Base-by-base conservation (phyloP, 139 green algal species). In the Chlamydomonas applanata region DNA sequence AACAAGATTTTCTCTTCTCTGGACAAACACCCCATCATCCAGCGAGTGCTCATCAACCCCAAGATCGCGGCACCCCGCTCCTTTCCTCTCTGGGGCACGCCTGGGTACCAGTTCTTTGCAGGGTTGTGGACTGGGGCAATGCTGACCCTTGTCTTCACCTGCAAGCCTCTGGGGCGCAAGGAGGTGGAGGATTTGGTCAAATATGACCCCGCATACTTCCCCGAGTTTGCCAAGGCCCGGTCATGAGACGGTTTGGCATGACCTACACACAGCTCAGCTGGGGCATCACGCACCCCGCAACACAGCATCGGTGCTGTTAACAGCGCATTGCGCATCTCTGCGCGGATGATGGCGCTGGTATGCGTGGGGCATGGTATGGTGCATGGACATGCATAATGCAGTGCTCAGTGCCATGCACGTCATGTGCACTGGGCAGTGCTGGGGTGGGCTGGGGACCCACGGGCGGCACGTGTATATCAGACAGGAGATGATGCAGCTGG, bases 141-240 rank as follows among this genome's bases (percentile, higher is more conserved):
- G 74, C 22, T 85, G 32, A 81, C 75, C 30, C 76, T 85, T 49
- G 56, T 85, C 17, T 80, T 85, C 66, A 85, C 80, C 36, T 79
- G 71, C 75, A 85, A 85, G 75, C 52, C 75, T 4, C 64, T 85
- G 22, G 79, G 79, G 19, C 71, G 79, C 35, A 79, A 82, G 71
- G 79, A 85, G 57, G 79, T 85, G 65, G 75, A 85, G 71, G 65
- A 82, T 46, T 71, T 85, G 0, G 75, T 85, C 57, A 79, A 77
- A 65, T 79, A 81, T 76, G 79, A 85, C 65, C 79, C 79, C 11
- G 74, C 71, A 0, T 83, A 83, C 53, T 82, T 82, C 63, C 76
- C 76, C 34, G 77, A 79, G 56, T 83, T 78, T 49, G 77, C 77
- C 25, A 77, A 82, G 77, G 40, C 40, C n/a, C 61, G 44, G 40